Evolutionary conservation across 2,329 filamentous ascomycete genomes (phyloP).

Genomic region (Fusarium agapanthi): DNA sequence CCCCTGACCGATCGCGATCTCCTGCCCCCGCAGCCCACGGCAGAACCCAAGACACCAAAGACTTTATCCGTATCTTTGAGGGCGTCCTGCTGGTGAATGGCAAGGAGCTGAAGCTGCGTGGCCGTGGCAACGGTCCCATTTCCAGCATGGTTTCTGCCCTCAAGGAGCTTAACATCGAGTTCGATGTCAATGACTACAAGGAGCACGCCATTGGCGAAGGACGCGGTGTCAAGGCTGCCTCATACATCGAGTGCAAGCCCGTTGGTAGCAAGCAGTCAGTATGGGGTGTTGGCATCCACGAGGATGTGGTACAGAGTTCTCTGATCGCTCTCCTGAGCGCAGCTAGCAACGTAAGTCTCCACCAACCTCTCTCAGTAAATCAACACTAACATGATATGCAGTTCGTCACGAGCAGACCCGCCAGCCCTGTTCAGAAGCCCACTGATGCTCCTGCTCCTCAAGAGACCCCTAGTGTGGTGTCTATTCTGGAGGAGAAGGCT

Average conservation of each 20-base stretch:
- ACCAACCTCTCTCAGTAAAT: too few relatives aligned
- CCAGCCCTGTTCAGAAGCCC: constrained; percentile 15
- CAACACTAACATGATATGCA: not conserved
- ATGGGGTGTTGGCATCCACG: constrained; percentile 92
- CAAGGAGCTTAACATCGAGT: constrained; percentile 78
- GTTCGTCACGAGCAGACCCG: constrained; percentile 25
- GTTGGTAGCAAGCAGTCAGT: constrained; percentile 74
- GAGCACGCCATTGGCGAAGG: constrained; percentile 88
- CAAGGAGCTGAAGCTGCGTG: constrained; percentile 78
- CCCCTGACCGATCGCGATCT: constrained; percentile 80
- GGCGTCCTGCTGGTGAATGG: constrained; percentile 87
- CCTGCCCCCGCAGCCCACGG: constrained; percentile 74
- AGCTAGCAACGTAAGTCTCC: constrained; percentile 78
- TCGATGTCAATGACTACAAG: constrained; percentile 95
- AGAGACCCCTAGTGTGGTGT: constrained; percentile 12
- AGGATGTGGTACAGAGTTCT: constrained; percentile 87
- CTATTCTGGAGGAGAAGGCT: constrained; percentile 25
- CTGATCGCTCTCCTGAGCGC: constrained; percentile 87
- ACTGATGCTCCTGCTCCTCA: not conserved
- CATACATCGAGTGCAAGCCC: constrained; percentile 89
- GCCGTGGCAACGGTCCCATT: constrained; percentile 88
- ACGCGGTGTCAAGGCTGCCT: constrained; percentile 87
- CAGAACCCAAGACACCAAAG: constrained; percentile 79
- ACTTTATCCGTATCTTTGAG: constrained; percentile 82
- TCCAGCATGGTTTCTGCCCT: constrained; percentile 88